These are phyloP conservation scores for Termitomyces sp. DNA, from an alignment of 768 basidiomycete species.

Conservation along the genomic window DNA sequence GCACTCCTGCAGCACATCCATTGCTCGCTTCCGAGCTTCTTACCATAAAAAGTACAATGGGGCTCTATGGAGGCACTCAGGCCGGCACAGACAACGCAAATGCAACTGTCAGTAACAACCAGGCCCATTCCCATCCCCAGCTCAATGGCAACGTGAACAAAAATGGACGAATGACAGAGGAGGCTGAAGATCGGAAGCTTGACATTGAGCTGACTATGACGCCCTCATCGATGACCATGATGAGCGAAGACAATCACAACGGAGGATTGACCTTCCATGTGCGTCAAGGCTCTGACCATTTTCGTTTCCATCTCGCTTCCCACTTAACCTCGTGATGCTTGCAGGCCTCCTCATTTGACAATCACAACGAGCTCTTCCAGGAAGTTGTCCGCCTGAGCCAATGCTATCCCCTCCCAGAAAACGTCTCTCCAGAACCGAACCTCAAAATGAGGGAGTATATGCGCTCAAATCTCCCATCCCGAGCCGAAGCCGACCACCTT, in stretches of 20 bases:
- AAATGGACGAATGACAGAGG: constrained; percentile 5
- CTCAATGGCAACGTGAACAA: not conserved
- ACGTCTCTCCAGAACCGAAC: constrained; percentile 46
- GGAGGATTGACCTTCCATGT: constrained; percentile 3
- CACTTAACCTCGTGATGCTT: not conserved
- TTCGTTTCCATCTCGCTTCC: not conserved
- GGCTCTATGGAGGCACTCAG: constrained; percentile 35
- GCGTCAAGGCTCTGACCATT: not conserved
- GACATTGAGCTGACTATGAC: constrained; percentile 12
- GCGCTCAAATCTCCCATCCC: constrained; percentile 48
- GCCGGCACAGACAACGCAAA: constrained; percentile 7
- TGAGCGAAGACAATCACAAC: not conserved
- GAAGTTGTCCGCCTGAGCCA: constrained; percentile 50
- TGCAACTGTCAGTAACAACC: not conserved
- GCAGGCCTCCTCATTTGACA: constrained; percentile 11
- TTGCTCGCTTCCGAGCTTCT: constrained; percentile 45
- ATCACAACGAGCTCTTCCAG: constrained; percentile 25
- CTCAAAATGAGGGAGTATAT: constrained; percentile 51
- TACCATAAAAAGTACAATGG: constrained; percentile 52
- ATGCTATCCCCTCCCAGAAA: constrained; percentile 47
- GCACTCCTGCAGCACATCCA: constrained; percentile 34
- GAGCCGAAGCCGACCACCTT: constrained; percentile 52
- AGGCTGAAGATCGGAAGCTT: constrained; percentile 10
- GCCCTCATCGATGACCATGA: not conserved
- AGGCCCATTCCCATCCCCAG: not conserved